These are phyloP conservation scores for Miamiensis avidus DNA, from an alignment of 169 alveolate genomes.

Conservation along the genomic window DNA sequence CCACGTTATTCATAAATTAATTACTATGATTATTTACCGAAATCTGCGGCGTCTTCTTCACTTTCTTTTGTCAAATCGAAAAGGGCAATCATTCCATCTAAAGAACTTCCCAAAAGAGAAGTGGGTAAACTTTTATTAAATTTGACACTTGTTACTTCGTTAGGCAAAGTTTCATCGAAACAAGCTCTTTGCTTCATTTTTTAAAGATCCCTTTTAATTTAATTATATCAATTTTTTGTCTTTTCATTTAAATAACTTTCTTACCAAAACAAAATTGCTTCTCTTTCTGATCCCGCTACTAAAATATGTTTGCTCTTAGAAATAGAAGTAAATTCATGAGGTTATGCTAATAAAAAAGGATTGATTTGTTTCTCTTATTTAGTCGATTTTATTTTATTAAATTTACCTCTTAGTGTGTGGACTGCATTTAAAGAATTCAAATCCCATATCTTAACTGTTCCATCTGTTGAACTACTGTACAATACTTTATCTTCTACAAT, in stretches of 20 bases:
- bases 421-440: too few relatives aligned
- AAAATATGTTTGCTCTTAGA: neutral
- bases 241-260: too few relatives aligned
- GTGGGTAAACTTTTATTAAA: neutral
- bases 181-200: neutral
- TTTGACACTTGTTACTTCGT: neutral
- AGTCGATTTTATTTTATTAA: too few relatives aligned
- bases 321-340: neutral
- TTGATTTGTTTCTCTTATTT: neutral
- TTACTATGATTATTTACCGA: neutral
- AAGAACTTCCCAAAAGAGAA: neutral
- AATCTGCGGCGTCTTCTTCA: neutral
- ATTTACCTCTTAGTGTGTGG: neutral
- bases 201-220: neutral
- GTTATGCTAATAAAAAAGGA: neutral
- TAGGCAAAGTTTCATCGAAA: neutral
- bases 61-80: neutral
- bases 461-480: neutral
- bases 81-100: neutral
- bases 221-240: too few relatives aligned
- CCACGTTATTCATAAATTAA: neutral
- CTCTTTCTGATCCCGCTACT: neutral
- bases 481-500: neutral
- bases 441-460: neutral
- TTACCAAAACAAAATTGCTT: neutral